Percentiles rank a stretch among this genome's conserved stretches.
Conservation (phyloP, 768 basidiomycete genomes). For the Neoboletus brunneissimus region DNA sequence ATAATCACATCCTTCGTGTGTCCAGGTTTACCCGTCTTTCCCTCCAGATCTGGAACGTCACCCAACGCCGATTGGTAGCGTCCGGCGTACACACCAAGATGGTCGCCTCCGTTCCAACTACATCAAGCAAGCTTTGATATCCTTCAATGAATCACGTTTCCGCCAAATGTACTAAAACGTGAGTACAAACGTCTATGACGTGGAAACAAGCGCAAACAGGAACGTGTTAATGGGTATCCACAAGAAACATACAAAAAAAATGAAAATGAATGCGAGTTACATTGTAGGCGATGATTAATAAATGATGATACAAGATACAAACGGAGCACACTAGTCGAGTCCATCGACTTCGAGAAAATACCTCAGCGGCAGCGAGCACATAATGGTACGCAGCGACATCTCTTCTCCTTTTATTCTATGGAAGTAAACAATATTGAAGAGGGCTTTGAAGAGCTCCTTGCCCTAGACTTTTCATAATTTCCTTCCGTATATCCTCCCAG, state of each 20-base stretch:
- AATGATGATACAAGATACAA: not conserved
- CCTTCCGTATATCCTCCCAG: not conserved
- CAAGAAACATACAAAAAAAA: no score
- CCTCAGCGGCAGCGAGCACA: not conserved
- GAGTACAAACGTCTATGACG: no score
- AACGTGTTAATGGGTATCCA: no score
- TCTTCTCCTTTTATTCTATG: not conserved
- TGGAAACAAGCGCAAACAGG: no score
- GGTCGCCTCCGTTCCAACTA: conserved; percentile 24
- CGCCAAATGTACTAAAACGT: not conserved
- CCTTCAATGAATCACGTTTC: conserved; percentile 10
- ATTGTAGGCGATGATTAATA: no score
- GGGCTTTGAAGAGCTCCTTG: no score
- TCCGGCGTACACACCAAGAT: conserved; percentile 26
- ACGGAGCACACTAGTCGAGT: conserved; percentile 23
- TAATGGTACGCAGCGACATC: not conserved
- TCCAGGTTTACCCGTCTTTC: conserved; percentile 26
- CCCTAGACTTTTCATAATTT: no score
- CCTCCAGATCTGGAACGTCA: not conserved
- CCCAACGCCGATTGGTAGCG: conserved; percentile 21
- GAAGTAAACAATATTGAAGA: not conserved
- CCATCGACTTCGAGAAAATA: conserved; percentile 12
- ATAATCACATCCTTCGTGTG: not conserved
- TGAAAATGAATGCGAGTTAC: no score
- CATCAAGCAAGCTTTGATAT: conserved; percentile 17